These are phyloP conservation scores for Proteromonas lacertae DNA, from an alignment of 352 stramenopile genomes.

Conservation along the genomic window DNA sequence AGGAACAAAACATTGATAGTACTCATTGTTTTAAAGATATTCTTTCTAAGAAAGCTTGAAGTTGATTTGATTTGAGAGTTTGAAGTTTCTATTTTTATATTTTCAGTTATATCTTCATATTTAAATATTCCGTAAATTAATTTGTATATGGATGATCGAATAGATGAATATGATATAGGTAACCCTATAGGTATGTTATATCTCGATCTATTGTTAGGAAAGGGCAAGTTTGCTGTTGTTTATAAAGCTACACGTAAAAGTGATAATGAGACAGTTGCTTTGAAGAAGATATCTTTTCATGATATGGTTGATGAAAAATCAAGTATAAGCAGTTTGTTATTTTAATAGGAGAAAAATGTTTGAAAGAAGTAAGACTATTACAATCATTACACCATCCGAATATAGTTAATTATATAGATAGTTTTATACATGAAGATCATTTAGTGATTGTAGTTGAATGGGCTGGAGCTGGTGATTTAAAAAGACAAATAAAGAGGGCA, in stretches of 20 bases:
- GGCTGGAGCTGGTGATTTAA: conserved; percentile 56
- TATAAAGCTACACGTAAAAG: conserved; percentile 30
- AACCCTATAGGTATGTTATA: too few relatives aligned
- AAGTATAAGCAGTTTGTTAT: conserved; percentile 42
- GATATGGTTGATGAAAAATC: conserved; percentile 45
- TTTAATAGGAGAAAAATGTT: conserved; percentile 12
- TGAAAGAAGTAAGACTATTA: conserved; percentile 29
- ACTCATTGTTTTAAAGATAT: too few relatives aligned
- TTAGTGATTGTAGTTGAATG: conserved; percentile 68
- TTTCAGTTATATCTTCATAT: too few relatives aligned
- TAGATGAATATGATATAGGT: too few relatives aligned
- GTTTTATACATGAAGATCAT: conserved; percentile 45
- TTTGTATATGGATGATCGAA: too few relatives aligned
- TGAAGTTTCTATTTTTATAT: too few relatives aligned
- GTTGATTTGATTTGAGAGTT: too few relatives aligned
- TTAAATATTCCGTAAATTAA: too few relatives aligned
- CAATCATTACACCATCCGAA: conserved; percentile 45
- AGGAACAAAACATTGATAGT: too few relatives aligned
- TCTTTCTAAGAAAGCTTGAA: too few relatives aligned
- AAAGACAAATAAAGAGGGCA: conserved; percentile 48
- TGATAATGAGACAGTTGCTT: conserved; percentile 30
- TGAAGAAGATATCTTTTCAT: conserved; percentile 68
- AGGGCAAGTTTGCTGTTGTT: conserved; percentile 61
- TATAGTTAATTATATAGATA: conserved; percentile 57
- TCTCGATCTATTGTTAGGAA: too few relatives aligned